A percentile compares a stretch with the other conserved stretches of the same genome.
Conservation (phyloP, 208 protist genomes). For the Strigomonas culicis region DNA sequence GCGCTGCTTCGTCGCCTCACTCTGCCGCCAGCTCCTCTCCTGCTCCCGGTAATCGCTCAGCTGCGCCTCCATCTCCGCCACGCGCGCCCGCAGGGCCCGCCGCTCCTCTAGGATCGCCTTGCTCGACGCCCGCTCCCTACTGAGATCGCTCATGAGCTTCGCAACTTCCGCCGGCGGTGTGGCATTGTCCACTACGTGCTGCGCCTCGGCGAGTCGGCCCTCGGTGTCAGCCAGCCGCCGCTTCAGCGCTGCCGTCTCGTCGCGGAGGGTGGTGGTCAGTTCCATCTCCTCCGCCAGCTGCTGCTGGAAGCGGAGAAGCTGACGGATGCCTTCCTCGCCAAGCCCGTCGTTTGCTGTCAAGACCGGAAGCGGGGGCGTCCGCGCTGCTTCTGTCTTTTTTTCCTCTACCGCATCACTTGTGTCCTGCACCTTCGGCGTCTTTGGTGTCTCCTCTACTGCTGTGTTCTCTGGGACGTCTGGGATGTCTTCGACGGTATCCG, state of each 20-base stretch:
- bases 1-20: constrained; percentile 15
- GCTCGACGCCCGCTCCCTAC: constrained; percentile 45
- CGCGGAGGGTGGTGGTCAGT: constrained; percentile 20
- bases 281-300: constrained; percentile 70
- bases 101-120: constrained; percentile 26
- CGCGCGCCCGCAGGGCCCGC: constrained; percentile 26
- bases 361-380: background rate
- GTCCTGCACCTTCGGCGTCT: background rate
- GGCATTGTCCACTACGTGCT: constrained; percentile 1
- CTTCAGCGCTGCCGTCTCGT: constrained; percentile 27
- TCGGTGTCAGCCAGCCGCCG: constrained; percentile 21
- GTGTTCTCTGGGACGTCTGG: background rate
- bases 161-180: constrained; percentile 30
- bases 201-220: constrained; percentile 18
- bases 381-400: background rate
- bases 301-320: constrained; percentile 65
- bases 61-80: constrained; percentile 37
- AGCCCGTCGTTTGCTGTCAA: background rate
- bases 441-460: background rate
- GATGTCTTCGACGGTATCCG: background rate
- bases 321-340: constrained; percentile 11
- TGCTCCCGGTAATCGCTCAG: constrained; percentile 35
- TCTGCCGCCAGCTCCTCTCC: constrained; percentile 25
- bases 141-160: constrained; percentile 49
- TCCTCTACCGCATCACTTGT: background rate